Percentiles rank a stretch among this genome's conserved stretches.
These are phyloP conservation scores for Prunella vulgaris DNA, from an alignment of 257 asterid genomes.

Conservation along the genomic window DNA sequence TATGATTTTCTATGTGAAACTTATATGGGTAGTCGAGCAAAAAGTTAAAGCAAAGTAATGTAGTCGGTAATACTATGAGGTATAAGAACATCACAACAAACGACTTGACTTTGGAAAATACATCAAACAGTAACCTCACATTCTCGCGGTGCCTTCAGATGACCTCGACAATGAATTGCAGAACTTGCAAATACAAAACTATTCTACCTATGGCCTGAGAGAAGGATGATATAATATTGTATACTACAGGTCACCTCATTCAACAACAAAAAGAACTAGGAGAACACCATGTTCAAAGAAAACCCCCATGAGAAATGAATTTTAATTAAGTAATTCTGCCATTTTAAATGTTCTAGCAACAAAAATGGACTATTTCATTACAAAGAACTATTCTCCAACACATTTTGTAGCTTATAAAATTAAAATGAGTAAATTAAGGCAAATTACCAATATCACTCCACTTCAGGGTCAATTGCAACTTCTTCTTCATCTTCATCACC, in stretches of 20 bases:
- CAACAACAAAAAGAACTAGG: not conserved
- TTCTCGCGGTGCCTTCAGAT: not conserved
- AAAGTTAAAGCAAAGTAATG: not conserved
- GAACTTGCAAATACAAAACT: not conserved
- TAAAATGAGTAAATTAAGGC: not conserved
- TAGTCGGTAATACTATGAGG: not conserved
- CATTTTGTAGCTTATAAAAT: not conserved
- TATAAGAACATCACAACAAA: not conserved
- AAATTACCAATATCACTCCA: constrained; percentile 74
- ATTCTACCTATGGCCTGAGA: not conserved
- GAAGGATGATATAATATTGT: not conserved
- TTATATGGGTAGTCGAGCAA: not conserved
- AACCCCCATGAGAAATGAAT: not conserved
- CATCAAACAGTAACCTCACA: not conserved
- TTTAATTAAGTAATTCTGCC: not conserved
- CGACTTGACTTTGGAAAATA: not conserved
- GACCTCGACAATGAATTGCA: not conserved
- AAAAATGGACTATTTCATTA: not conserved
- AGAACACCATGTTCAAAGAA: not conserved
- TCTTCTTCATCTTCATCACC: constrained; percentile 89
- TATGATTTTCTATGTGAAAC: not conserved
- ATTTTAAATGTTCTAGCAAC: not conserved
- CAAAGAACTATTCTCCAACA: not conserved
- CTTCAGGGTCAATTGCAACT: constrained; percentile 91
- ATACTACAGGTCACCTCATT: not conserved